Conservation (phyloP, 495 filamentous ascomycete species). For the Xylaria sp. region DNA sequence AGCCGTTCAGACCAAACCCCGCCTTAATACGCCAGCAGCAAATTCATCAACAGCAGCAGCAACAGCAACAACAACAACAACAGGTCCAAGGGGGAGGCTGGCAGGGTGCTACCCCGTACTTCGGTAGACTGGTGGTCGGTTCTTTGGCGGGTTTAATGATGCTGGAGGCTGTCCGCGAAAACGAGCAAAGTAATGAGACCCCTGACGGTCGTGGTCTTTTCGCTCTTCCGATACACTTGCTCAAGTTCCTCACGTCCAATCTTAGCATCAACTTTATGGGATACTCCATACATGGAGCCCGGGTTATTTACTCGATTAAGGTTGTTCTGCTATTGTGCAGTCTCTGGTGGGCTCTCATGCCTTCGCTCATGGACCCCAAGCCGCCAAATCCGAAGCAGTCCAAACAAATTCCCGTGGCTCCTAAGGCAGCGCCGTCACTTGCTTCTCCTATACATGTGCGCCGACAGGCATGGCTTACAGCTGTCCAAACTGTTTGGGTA, state of each 20-base stretch:
- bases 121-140: conserved; percentile 86
- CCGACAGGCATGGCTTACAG: conserved; percentile 90
- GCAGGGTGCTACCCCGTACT: conserved; percentile 54
- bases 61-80: conserved; percentile 51
- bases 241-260: conserved; percentile 51
- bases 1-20: conserved; percentile 45
- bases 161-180: conserved; percentile 72
- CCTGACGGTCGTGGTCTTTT: conserved; percentile 74
- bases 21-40: conserved; percentile 55
- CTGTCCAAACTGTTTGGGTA: conserved; percentile 93
- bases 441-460: conserved; percentile 86
- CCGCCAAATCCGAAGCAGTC: conserved; percentile 51
- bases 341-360: conserved; percentile 70
- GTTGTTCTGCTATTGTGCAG: conserved; percentile 68
- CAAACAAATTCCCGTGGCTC: conserved; percentile 44
- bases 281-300: conserved; percentile 48
- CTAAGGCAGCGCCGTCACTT: conserved; percentile 67
- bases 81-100: conserved; percentile 50
- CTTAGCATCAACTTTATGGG: conserved; percentile 56
- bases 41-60: conserved; percentile 54
- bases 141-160: conserved; percentile 92
- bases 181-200: conserved; percentile 61
- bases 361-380: conserved; percentile 65
- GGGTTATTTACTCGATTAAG: conserved; percentile 60
- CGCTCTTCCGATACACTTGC: conserved; percentile 65